Evolutionary conservation across 768 basidiomycete genomes (phyloP), one percentile per base, ranked within the genome.

Genomic region (Macrolepiota fuliginosa): DNA sequence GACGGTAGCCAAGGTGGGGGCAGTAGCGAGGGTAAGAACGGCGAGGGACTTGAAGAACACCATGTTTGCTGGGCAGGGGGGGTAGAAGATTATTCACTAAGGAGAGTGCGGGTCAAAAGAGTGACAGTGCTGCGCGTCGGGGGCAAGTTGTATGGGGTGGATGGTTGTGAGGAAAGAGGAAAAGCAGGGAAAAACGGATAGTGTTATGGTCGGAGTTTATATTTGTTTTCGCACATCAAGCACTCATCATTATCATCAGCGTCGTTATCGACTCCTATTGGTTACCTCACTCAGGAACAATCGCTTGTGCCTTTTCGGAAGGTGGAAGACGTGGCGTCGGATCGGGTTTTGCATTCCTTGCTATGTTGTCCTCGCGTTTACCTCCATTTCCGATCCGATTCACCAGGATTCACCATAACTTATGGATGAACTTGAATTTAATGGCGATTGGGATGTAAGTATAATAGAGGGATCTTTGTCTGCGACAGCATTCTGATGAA

Each of bases 1-100:
- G 65, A 89, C 76, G 53, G 67, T 83, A 50, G 84, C 89, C 55
- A 84, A 70, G 27, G 81, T 80, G 49, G 84, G 80, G 35, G 81
- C 76, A 55, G 81, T 76, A 56, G 82, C 77, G 62, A 86, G 74
- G 59, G 80, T 78, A 64, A 88, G 77, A 63, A 81, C 65, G 63
- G 85, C 65, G 64, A 86, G 45, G 56, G 73, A 66, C 56, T 82
- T 76, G 62, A 76, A 66, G 74, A 88, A 80, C 86, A 89, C 88
- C 70, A 70, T 75, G 61, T 1, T 4, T 12, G 47, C 24, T 22
- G 47, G 22, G n/a, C 19, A 19, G 13, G 25, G 53, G 27, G 53
- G 56, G 65, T 71, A 74, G 62, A 75, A 74, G 71, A 71, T 76
- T 71, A 69, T 58, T 71, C 63, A 64, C 62, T 69, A 70, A 74